phyloP scores from a whole-genome alignment of 805 yeast genomes.

The Myxozyma vanderwaltii region DNA sequence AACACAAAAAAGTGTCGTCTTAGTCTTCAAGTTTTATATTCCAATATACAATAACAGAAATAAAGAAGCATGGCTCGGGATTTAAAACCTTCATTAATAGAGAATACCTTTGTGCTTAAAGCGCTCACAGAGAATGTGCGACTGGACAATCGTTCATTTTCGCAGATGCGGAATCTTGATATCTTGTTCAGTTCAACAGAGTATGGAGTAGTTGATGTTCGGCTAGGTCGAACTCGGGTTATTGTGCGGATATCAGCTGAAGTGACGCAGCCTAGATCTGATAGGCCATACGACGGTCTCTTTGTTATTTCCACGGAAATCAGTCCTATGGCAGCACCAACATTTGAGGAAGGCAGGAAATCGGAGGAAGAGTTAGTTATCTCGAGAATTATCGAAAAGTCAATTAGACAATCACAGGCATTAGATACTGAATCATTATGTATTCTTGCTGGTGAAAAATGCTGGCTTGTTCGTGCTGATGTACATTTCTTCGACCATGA shows the following conservation, averaged over 20 bases:
- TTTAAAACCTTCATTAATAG: conserved; percentile 53
- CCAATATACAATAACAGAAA: too few species aligned
- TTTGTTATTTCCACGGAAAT: conserved; percentile 83
- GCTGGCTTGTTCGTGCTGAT: conserved; percentile 91
- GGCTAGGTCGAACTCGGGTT: conserved; percentile 72
- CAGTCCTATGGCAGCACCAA: conserved; percentile 85
- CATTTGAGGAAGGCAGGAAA: conserved; percentile 69
- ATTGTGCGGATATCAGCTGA: conserved; percentile 74
- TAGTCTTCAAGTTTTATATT: too few species aligned
- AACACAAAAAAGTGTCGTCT: too few species aligned
- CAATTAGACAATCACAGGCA: conserved; percentile 87
- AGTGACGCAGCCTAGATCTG: conserved; percentile 78
- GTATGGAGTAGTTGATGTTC: conserved; percentile 79
- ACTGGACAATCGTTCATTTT: conserved; percentile 66
- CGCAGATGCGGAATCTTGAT: conserved; percentile 65
- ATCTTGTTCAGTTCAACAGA: conserved; percentile 63
- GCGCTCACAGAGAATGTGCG: conserved; percentile 65
- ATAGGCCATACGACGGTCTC: conserved; percentile 90
- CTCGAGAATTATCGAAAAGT: conserved; percentile 83
- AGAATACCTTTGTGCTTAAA: conserved; percentile 60
- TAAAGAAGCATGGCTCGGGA: neutral
- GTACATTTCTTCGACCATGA: conserved; percentile 86
- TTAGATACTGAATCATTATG: conserved; percentile 88
- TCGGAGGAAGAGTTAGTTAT: conserved; percentile 82
- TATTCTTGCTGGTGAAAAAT: conserved; percentile 84